These are phyloP conservation scores for Fusarium sublunatum DNA, from an alignment of 2,329 filamentous ascomycete genomes.

Conservation along the genomic window DNA sequence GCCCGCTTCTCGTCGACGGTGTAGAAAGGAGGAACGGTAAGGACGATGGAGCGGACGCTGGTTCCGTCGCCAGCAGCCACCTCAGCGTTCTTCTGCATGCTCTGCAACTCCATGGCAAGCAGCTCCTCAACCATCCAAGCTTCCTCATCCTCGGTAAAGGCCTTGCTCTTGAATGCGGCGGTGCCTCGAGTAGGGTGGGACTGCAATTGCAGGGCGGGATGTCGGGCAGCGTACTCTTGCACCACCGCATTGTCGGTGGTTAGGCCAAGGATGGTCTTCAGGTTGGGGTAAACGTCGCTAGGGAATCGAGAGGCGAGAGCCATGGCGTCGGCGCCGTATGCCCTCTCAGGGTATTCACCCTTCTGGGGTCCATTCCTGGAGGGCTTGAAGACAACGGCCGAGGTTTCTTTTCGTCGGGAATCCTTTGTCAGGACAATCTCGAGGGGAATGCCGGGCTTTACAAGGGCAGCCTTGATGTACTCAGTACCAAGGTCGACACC, in stretches of 20 bases:
- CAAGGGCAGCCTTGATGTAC: conserved; percentile 94
- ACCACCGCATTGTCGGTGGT: conserved; percentile 69
- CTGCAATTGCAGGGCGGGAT: conserved; percentile 81
- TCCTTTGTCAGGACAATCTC: conserved; percentile 99
- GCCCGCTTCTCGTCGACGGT: conserved; percentile 90
- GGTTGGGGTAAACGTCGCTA: conserved; percentile 91
- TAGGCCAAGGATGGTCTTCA: conserved; percentile 90
- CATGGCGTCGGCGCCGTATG: conserved; percentile 92
- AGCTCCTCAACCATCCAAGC: conserved; percentile 89
- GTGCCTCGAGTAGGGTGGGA: conserved; percentile 71
- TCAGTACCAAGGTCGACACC: conserved; percentile 96
- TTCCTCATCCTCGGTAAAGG: conserved; percentile 70
- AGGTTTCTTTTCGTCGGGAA: conserved; percentile 93
- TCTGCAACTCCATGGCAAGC: conserved; percentile 94
- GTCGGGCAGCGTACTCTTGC: conserved; percentile 76
- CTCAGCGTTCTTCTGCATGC: conserved; percentile 90
- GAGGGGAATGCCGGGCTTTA: conserved; percentile 96
- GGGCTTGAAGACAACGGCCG: conserved; percentile 94
- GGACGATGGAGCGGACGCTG: conserved; percentile 81
- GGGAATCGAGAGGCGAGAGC: conserved; percentile 89
- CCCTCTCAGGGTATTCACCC: conserved; percentile 83
- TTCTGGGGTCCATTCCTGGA: conserved; percentile 71
- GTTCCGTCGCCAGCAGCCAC: conserved; percentile 79
- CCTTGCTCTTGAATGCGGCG: conserved; percentile 82
- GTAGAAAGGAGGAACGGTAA: conserved; percentile 92